Percentiles rank a stretch among this genome's conserved stretches.
These are phyloP conservation scores for Kalmusia sp. DNA, from an alignment of 2,329 filamentous ascomycete species.

Conservation along the genomic window DNA sequence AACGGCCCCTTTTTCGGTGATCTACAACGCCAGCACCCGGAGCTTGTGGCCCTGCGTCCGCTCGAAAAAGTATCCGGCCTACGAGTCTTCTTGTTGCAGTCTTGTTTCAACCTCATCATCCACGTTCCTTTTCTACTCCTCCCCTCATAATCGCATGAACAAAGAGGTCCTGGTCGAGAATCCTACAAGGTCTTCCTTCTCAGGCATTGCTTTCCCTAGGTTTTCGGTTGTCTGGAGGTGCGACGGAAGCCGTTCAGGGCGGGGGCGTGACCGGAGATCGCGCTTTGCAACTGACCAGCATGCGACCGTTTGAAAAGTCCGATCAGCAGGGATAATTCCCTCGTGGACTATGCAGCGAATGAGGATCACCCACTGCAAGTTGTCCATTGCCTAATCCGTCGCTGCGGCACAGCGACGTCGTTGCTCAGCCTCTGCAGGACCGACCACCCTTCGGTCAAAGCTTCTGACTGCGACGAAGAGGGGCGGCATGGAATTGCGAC, in stretches of 20 bases:
- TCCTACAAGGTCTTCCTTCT: too few species aligned
- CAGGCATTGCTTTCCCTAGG: too few species aligned
- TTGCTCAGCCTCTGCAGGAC: conserved; percentile 1
- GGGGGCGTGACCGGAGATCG: background rate
- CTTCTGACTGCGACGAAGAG: background rate
- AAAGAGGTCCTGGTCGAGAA: too few species aligned
- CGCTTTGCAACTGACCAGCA: background rate
- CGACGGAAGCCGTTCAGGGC: background rate
- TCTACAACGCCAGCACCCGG: background rate
- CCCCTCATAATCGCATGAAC: too few species aligned
- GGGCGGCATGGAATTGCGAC: background rate
- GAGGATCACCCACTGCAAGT: background rate
- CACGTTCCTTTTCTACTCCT: too few species aligned
- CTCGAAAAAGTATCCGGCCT: too few species aligned
- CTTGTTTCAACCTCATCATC: too few species aligned
- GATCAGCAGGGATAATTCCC: background rate
- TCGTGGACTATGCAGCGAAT: conserved; percentile 4
- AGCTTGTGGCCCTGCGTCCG: background rate
- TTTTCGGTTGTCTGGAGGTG: background rate
- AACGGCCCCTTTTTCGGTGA: background rate
- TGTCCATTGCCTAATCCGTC: background rate
- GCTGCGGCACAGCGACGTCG: background rate
- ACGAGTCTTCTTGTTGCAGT: too few species aligned
- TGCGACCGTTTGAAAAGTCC: conserved; percentile 8
- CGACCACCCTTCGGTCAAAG: conserved; percentile 1